Evolutionary conservation across 2,329 filamentous ascomycete species (phyloP), one percentile per base, ranked within the genome.

Genomic region (Incumbomyces delicatus): DNA sequence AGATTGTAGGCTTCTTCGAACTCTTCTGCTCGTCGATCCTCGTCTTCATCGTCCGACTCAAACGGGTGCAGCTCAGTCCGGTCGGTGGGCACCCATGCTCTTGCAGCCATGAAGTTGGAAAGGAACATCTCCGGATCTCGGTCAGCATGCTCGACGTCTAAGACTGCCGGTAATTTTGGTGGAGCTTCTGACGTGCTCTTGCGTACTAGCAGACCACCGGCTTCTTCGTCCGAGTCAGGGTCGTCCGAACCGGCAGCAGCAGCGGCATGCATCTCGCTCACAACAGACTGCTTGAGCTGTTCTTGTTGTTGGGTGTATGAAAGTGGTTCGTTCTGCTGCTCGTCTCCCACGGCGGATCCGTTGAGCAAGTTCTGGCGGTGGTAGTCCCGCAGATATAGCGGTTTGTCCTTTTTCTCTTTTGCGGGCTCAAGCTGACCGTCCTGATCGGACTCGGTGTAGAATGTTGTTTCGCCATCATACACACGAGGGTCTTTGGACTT

Each of bases 1-100:
- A 95, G 69, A 68, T 98, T 98, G 70, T 95, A 98, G 3, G 89
- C 89, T 54, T 85, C 77, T 67, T 98, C 92, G 59, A 90, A 94
- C 50, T 83, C 80, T 37, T 96, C 90, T 20, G 89, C 89, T 38
- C 78, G 75, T 22, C 77, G 75, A 27, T 85, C 79, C 36, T 86
- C 77, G 6, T 80, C 77, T n/a, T 80, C 87, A 43, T 95, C 88
- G 56, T 98, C 92, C 0, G 88, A 95, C 61, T 95, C 87, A 48
- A 98, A 85, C 0, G 89, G 85, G 57, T 89, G 74, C 66, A 86
- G 88, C 35, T 76, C 76, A 17, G 77, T 73, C 35, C 72, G 74
- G 44, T 77, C 78, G 8, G 77, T 76, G 0, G 85, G 79, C 6
- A 90, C 77, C 92, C 92, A 98, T 13, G 89, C 90, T 49, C 89